Conservation (phyloP, 805 yeast genomes). For the Ogataea salicorniae region DNA sequence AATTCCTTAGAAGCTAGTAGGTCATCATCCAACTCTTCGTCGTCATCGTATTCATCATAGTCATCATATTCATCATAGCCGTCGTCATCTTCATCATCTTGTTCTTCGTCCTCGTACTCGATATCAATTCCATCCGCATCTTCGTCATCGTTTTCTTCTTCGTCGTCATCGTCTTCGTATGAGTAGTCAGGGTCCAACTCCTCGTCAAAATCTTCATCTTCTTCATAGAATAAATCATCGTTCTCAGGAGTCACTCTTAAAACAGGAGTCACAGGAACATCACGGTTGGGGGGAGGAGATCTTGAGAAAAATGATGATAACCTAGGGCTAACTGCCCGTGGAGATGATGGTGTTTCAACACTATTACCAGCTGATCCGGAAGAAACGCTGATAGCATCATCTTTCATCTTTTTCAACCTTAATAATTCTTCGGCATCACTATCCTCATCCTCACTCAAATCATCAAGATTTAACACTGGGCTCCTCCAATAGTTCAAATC, state of each 20-base stretch:
- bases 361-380: constrained; percentile 1
- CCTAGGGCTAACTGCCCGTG: constrained; percentile 8
- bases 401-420: constrained; percentile 14
- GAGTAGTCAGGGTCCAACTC: constrained; percentile 16
- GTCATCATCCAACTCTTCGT: constrained; percentile 13
- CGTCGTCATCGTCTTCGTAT: constrained; percentile 26
- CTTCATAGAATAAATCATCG: constrained; percentile 26
- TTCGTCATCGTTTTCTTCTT: constrained; percentile 31
- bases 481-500: constrained; percentile 94
- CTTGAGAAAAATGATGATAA: constrained; percentile 16
- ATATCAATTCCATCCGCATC: constrained; percentile 27
- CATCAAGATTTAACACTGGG: constrained; percentile 61
- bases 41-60: constrained; percentile 14
- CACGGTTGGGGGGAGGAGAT: constrained; percentile 6
- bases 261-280: constrained; percentile 6
- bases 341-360: constrained; percentile 5
- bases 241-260: constrained; percentile 18
- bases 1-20: constrained; percentile 5
- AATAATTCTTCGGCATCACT: constrained; percentile 18
- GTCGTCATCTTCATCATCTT: constrained; percentile 25
- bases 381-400: neutral
- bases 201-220: constrained; percentile 21
- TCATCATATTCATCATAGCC: constrained; percentile 27
- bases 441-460: constrained; percentile 50
- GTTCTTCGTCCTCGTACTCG: constrained; percentile 25